A percentile compares a stretch with the other conserved stretches of the same genome.
Conservation (phyloP, 2,329 filamentous ascomycete genomes). For the Emmonsiellopsis sp. region DNA sequence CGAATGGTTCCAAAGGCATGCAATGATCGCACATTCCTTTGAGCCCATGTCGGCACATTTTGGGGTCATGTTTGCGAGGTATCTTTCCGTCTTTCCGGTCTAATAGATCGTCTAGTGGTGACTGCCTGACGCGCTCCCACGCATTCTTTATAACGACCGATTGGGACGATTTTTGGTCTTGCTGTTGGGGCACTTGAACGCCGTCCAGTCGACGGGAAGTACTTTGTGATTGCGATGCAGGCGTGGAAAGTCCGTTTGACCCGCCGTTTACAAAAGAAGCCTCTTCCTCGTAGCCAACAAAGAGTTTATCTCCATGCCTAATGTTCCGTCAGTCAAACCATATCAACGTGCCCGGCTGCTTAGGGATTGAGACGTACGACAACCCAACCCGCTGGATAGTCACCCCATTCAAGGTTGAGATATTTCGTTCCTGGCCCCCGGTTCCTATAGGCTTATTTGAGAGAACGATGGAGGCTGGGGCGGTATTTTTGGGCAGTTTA, state of each 20-base stretch:
- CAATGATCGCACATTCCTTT: conserved; percentile 99
- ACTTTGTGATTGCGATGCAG: conserved; percentile 13
- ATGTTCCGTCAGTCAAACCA: background rate
- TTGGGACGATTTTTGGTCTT: conserved; percentile 52
- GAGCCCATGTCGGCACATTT: conserved; percentile 90
- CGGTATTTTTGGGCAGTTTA: conserved; percentile 49
- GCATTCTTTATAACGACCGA: conserved; percentile 67
- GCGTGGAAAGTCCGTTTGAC: conserved; percentile 17
- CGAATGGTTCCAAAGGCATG: conserved; percentile 91
- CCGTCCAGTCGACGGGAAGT: conserved; percentile 30
- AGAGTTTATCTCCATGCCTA: conserved; percentile 87
- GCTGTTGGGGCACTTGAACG: conserved; percentile 29
- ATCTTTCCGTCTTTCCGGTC: conserved; percentile 91
- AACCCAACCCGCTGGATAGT: conserved; percentile 50
- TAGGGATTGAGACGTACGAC: conserved; percentile 31
- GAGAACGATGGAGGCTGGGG: conserved; percentile 48
- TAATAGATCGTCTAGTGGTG: conserved; percentile 72
- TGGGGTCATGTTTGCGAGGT: conserved; percentile 58
- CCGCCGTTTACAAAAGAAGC: conserved; percentile 43
- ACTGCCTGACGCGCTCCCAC: conserved; percentile 88
- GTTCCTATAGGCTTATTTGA: conserved; percentile 52
- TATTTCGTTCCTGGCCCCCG: conserved; percentile 45
- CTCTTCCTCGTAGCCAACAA: conserved; percentile 66
- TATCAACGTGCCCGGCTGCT: background rate
- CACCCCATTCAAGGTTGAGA: conserved; percentile 45